Evolutionary conservation across 306 rosid species (phyloP).

Genomic region (Alnus glutinosa): DNA sequence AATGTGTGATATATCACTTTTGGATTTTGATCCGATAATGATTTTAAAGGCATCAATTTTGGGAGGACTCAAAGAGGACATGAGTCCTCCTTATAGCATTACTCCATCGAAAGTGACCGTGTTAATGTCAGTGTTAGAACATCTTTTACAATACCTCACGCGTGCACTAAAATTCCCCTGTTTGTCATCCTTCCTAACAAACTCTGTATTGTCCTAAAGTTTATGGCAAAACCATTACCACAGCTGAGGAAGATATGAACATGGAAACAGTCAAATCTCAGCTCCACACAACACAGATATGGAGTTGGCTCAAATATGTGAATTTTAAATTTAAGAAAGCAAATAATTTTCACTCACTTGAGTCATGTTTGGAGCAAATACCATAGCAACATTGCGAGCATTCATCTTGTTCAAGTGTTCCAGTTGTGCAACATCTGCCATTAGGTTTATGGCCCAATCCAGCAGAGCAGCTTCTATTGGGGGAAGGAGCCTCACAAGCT

Average conservation of each 20-base stretch:
- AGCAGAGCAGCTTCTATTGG: constrained; percentile 84
- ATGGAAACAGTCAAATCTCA: constrained; percentile 13
- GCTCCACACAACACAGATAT: constrained; percentile 1
- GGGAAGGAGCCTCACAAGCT: constrained; percentile 80
- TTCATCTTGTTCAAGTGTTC: constrained; percentile 96
- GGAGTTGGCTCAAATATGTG: not conserved
- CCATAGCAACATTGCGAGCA: constrained; percentile 97
- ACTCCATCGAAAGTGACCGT: not conserved
- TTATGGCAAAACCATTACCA: not conserved
- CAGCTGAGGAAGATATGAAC: constrained; percentile 15
- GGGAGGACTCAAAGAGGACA: no score
- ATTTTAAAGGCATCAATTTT: no score
- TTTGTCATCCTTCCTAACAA: not conserved
- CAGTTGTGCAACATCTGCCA: constrained; percentile 93
- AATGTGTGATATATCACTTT: no score
- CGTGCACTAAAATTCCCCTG: not conserved
- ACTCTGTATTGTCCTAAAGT: not conserved
- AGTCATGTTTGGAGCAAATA: constrained; percentile 98
- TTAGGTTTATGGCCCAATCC: constrained; percentile 93
- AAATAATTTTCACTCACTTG: constrained; percentile 60
- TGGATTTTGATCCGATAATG: no score
- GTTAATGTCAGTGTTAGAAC: not conserved
- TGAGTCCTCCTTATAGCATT: no score
- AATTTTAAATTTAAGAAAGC: constrained; percentile 8
- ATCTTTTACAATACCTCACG: not conserved